Evolutionary conservation across 2,329 filamentous ascomycete species (phyloP).

Genomic region (Colletotrichum siamense): DNA sequence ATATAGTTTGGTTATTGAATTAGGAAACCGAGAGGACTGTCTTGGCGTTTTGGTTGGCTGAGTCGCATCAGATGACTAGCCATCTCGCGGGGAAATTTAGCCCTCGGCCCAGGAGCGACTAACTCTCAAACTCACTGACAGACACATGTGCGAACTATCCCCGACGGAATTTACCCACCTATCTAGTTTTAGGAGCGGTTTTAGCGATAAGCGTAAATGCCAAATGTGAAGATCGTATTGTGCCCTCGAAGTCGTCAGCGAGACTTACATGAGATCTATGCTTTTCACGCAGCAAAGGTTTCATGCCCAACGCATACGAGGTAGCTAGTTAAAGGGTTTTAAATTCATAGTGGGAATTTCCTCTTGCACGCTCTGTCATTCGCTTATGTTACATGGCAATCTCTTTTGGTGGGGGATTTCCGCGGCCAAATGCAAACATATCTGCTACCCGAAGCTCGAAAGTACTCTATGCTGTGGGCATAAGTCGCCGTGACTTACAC

Average conservation of each 20-base stretch:
- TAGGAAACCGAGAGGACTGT: neutral
- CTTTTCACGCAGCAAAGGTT: neutral
- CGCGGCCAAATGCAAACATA: neutral
- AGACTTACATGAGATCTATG: neutral
- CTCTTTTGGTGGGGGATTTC: fast-evolving
- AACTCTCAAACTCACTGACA: neutral
- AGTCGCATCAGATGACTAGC: neutral
- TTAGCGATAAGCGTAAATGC: fast-evolving
- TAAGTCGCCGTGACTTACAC: neutral
- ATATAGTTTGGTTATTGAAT: neutral
- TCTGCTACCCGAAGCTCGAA: neutral
- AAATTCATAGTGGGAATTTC: fast-evolving
- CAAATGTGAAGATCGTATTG: neutral
- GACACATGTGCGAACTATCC: neutral
- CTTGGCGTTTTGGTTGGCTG: neutral
- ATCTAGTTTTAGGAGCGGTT: fast-evolving
- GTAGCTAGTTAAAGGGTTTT: neutral
- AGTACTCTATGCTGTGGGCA: neutral
- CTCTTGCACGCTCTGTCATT: neutral
- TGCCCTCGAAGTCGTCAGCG: no score
- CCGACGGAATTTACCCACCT: neutral
- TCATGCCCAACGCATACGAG: neutral
- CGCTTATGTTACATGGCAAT: neutral
- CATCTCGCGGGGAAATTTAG: neutral
- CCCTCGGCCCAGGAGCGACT: neutral